Conservation (phyloP, 768 basidiomycete species). For the Fistulinella prunicolor region DNA sequence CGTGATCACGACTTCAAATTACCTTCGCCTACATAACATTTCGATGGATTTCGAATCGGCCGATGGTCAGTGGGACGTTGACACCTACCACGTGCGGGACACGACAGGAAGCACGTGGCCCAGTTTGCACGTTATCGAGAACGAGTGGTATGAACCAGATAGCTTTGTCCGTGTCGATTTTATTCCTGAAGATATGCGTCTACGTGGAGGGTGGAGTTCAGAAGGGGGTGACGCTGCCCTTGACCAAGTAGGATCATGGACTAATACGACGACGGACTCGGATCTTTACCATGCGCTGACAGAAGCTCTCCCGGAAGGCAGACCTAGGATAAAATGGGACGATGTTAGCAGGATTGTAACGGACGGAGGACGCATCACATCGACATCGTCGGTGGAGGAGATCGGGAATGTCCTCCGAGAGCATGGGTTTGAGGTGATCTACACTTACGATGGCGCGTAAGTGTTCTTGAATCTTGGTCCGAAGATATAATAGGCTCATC, state of each 20-base stretch:
- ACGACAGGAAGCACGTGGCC: constrained; percentile 16
- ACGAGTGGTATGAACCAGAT: constrained; percentile 37
- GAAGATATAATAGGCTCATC: not conserved
- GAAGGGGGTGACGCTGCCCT: constrained; percentile 13
- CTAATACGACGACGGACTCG: constrained; percentile 9
- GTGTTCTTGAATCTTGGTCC: constrained; percentile 13
- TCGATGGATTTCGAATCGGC: constrained; percentile 32
- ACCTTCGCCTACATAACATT: constrained; percentile 40
- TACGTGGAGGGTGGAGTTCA: constrained; percentile 30
- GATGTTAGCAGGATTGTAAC: constrained; percentile 19
- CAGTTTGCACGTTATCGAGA: constrained; percentile 35
- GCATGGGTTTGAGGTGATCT: constrained; percentile 41
- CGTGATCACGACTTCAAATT: constrained; percentile 41
- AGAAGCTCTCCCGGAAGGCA: constrained; percentile 4
- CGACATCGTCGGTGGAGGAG: constrained; percentile 24
- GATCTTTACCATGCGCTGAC: constrained; percentile 19
- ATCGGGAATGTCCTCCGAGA: constrained; percentile 33
- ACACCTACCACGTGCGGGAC: constrained; percentile 31
- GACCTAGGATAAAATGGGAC: constrained; percentile 26
- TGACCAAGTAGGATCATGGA: constrained; percentile 22
- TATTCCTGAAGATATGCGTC: constrained; percentile 31
- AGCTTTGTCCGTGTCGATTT: constrained; percentile 36
- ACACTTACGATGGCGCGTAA: constrained; percentile 41
- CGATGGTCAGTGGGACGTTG: constrained; percentile 38
- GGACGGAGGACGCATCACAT: constrained; percentile 19